Conservation (phyloP, 306 rosid species). For the Crotalaria pallida region DNA sequence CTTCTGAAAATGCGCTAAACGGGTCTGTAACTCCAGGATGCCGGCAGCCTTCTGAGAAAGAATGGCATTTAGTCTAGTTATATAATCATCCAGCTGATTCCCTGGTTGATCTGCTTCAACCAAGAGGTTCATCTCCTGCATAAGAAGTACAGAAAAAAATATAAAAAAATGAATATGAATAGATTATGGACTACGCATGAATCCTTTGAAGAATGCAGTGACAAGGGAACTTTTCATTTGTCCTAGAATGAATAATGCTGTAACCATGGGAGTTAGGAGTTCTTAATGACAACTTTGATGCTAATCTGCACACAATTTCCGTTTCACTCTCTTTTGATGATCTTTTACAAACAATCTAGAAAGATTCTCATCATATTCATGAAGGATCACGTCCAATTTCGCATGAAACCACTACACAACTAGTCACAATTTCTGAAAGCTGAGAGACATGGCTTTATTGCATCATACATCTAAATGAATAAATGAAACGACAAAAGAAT, state of each 20-base stretch:
- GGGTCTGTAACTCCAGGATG: slow-evolving; percentile 85
- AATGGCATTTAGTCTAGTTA: slow-evolving; percentile 74
- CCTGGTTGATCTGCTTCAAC: slow-evolving; percentile 98
- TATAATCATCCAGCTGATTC: slow-evolving; percentile 77
- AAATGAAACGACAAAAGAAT: background rate
- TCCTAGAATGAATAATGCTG: background rate
- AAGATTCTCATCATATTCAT: background rate
- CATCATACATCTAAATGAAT: background rate
- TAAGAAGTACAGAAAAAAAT: slow-evolving; percentile 9
- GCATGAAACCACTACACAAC: background rate
- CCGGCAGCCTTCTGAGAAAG: slow-evolving; percentile 97
- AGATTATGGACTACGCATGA: background rate
- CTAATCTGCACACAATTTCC: background rate
- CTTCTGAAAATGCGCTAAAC: slow-evolving; percentile 86
- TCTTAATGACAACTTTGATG: background rate
- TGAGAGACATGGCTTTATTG: background rate
- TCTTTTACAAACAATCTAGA: background rate
- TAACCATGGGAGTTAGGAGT: background rate
- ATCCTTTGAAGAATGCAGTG: background rate
- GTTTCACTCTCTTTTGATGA: background rate
- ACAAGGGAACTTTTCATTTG: background rate
- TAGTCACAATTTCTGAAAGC: background rate
- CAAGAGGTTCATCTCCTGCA: slow-evolving; percentile 97
- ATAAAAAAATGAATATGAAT: slow-evolving; percentile 12
- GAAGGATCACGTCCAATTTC: background rate